These are phyloP conservation scores for Termitomyces bulborhizus DNA, from an alignment of 768 basidiomycete genomes.

Conservation along the genomic window DNA sequence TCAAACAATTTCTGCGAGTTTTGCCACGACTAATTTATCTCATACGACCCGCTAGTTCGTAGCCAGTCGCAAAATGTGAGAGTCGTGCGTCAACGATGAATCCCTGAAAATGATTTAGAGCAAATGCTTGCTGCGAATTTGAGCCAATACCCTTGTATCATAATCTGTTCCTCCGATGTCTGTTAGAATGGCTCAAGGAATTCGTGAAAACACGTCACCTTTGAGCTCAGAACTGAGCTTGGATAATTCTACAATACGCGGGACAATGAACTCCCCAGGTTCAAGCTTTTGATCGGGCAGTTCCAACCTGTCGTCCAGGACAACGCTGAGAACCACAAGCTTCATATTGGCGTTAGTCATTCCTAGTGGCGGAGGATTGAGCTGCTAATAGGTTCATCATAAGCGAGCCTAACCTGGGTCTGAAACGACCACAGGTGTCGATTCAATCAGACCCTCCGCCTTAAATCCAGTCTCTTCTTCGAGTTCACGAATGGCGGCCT, in stretches of 20 bases:
- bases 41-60: conserved; percentile 43
- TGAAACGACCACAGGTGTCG: conserved; percentile 53
- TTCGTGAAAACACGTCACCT: conserved; percentile 38
- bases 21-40: neutral
- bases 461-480: conserved; percentile 91
- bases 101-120: conserved; percentile 28
- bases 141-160: conserved; percentile 40
- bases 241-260: conserved; percentile 60
- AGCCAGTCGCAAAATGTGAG: conserved; percentile 70
- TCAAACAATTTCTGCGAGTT: neutral
- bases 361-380: conserved; percentile 36
- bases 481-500: conserved; percentile 82
- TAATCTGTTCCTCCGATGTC: conserved; percentile 37
- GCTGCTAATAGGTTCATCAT: neutral
- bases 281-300: conserved; percentile 74
- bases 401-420: conserved; percentile 56
- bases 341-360: conserved; percentile 96
- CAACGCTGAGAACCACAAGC: conserved; percentile 66
- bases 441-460: conserved; percentile 56
- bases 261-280: conserved; percentile 79
- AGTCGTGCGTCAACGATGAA: conserved; percentile 73
- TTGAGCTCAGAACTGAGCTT: conserved; percentile 59
- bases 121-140: neutral
- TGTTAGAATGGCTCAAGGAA: conserved; percentile 1
- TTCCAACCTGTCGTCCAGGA: conserved; percentile 60